Evolutionary conservation across 805 yeast genomes (phyloP).

Genomic region (Cephaloascus albidus): DNA sequence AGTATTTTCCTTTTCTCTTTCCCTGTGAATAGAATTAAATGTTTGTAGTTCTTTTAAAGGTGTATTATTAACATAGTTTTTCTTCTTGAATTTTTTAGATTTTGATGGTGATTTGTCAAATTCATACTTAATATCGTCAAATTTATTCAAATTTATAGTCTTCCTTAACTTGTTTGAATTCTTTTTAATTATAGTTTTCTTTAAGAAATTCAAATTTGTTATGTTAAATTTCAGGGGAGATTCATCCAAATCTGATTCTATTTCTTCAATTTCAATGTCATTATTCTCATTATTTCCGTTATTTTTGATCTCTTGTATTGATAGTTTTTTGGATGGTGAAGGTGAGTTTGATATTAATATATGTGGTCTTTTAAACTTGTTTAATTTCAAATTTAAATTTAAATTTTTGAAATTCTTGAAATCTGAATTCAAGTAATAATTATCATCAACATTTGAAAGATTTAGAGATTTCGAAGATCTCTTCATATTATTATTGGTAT

Average conservation of each 20-base stretch:
- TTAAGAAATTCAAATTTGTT: neutral
- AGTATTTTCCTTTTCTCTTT: neutral
- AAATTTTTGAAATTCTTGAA: slow-evolving; percentile 17
- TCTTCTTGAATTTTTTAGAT: neutral
- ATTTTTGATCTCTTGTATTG: too few species aligned
- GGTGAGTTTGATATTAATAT: slow-evolving; percentile 33
- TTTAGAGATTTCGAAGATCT: slow-evolving; percentile 32
- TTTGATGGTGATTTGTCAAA: neutral
- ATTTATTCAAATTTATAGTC: neutral
- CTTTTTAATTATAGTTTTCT: neutral
- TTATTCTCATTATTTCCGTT: neutral
- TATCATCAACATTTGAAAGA: slow-evolving; percentile 22
- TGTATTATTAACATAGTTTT: neutral
- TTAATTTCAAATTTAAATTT: slow-evolving; percentile 7
- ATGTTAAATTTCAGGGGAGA: neutral
- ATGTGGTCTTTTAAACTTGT: slow-evolving; percentile 34
- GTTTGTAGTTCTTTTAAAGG: neutral
- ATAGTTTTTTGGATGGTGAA: slow-evolving; percentile 21
- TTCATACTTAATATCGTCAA: too few species aligned
- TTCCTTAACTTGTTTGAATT: neutral
- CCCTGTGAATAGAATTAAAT: neutral
- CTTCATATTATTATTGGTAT: slow-evolving; percentile 14
- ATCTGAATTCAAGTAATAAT: slow-evolving; percentile 8
- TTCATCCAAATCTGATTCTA: neutral
- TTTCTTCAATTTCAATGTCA: neutral